Conservation (phyloP, 495 filamentous ascomycete species). For the Neohortaea acidophila region DNA sequence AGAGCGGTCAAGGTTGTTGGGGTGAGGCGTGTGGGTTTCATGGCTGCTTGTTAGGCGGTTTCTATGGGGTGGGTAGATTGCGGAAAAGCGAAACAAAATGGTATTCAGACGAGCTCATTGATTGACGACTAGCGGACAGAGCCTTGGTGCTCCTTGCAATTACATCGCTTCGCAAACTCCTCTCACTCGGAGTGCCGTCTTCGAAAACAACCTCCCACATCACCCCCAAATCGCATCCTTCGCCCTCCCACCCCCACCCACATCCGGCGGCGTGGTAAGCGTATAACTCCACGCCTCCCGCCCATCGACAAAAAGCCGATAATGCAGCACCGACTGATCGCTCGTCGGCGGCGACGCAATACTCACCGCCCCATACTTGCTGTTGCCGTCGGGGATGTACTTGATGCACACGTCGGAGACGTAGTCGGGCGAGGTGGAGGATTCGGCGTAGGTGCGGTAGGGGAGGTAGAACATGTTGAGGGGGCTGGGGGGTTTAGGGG, state of each 20-base stretch:
- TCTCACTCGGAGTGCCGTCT: no score
- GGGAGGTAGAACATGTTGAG: conserved; percentile 88
- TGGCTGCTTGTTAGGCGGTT: no score
- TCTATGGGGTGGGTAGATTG: no score
- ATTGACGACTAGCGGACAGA: no score
- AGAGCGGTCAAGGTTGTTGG: conserved; percentile 10
- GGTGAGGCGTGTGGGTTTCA: conserved; percentile 3
- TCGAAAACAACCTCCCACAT: no score
- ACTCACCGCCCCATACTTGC: conserved; percentile 80
- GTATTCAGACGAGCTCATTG: no score
- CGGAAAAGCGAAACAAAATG: no score
- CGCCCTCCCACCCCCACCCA: conserved; percentile 18
- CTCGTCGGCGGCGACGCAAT: conserved; percentile 41
- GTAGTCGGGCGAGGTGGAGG: conserved; percentile 9
- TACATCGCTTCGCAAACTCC: no score
- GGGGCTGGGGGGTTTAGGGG: conserved; percentile 56
- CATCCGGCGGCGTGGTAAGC: conserved; percentile 23
- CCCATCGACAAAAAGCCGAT: conserved; percentile 71
- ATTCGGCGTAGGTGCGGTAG: conserved; percentile 52
- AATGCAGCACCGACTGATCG: conserved; percentile 47
- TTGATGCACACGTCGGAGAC: conserved; percentile 26
- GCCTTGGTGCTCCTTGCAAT: no score
- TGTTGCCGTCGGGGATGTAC: conserved; percentile 74
- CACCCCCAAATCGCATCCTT: conserved; percentile 30
- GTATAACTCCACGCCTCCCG: conserved; percentile 51